phyloP scores from a whole-genome alignment of 805 yeast genomes.

The Candida sanyiensis region DNA sequence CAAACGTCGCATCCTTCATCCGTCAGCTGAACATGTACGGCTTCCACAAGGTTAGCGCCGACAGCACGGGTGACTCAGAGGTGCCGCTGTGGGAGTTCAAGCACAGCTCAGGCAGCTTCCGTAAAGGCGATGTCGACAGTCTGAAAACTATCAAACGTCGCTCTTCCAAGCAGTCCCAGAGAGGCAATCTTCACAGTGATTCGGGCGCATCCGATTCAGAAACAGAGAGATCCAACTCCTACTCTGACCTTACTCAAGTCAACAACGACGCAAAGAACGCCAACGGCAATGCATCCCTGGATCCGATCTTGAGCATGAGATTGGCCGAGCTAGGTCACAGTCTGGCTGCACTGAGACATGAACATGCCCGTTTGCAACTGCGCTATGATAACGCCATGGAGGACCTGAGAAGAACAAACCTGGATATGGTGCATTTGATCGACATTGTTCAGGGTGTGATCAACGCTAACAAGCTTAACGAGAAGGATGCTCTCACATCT shows the following conservation, averaged over 20 bases:
- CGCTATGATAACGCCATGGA: conserved; percentile 44
- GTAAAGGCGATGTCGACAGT: conserved; percentile 73
- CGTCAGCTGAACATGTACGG: conserved; percentile 81
- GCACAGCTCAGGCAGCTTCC: conserved; percentile 73
- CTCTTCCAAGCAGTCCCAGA: conserved; percentile 39
- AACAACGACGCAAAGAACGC: not conserved
- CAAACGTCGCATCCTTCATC: conserved; percentile 73
- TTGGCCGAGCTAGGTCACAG: conserved; percentile 35
- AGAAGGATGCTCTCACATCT: conserved; percentile 15
- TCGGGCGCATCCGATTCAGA: conserved; percentile 20
- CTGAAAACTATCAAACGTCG: conserved; percentile 75
- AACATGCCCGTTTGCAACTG: conserved; percentile 36
- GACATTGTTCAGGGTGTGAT: conserved; percentile 37
- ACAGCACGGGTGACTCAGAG: conserved; percentile 11
- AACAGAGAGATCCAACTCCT: conserved; percentile 20
- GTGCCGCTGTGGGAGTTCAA: conserved; percentile 74
- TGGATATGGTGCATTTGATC: conserved; percentile 47
- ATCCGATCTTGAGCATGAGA: conserved; percentile 24
- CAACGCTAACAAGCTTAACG: conserved; percentile 14
- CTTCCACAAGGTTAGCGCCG: conserved; percentile 56
- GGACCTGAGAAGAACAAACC: conserved; percentile 43
- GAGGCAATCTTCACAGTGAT: conserved; percentile 4
- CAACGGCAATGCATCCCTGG: conserved; percentile 10
- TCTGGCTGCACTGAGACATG: conserved; percentile 35
- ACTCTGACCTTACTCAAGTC: conserved; percentile 12